A percentile compares a stretch with the other conserved stretches of the same genome.
Conservation (phyloP, 2,329 filamentous ascomycete genomes). For the Akanthomyces uredinophilus region DNA sequence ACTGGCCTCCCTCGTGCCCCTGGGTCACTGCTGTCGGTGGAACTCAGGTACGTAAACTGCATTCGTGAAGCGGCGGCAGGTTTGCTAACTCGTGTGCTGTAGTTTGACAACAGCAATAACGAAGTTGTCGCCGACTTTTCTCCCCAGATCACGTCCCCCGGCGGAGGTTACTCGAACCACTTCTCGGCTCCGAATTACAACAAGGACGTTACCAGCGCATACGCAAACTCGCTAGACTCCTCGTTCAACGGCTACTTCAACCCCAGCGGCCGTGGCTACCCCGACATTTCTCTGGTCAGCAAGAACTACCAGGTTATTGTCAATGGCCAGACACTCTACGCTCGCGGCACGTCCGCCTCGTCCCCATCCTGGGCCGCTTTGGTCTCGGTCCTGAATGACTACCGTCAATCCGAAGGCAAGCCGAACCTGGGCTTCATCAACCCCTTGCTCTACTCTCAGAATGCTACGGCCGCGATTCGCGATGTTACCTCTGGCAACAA, state of each 20-base stretch:
- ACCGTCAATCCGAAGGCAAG: background rate
- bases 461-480: constrained; percentile 15
- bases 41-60: constrained; percentile 24
- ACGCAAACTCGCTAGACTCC: background rate
- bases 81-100: no score
- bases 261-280: constrained; percentile 8
- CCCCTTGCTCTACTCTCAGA: background rate
- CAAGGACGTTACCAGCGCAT: background rate
- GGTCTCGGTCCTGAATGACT: constrained; percentile 3
- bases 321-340: background rate
- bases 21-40: constrained; percentile 47
- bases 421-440: constrained; percentile 6
- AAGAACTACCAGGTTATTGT: background rate
- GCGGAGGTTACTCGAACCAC: constrained; percentile 13
- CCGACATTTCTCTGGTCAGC: constrained; percentile 12
- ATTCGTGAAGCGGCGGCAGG: no score
- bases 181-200: constrained; percentile 9
- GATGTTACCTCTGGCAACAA: constrained; percentile 15
- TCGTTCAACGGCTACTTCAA: background rate
- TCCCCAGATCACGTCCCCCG: constrained; percentile 1
- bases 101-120: background rate
- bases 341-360: constrained; percentile 9
- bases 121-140: constrained; percentile 11
- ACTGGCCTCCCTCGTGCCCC: constrained; percentile 37
- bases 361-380: constrained; percentile 3